These are phyloP conservation scores for Backusella circina DNA, from an alignment of 192 early-diverging fungal species.

Conservation along the genomic window DNA sequence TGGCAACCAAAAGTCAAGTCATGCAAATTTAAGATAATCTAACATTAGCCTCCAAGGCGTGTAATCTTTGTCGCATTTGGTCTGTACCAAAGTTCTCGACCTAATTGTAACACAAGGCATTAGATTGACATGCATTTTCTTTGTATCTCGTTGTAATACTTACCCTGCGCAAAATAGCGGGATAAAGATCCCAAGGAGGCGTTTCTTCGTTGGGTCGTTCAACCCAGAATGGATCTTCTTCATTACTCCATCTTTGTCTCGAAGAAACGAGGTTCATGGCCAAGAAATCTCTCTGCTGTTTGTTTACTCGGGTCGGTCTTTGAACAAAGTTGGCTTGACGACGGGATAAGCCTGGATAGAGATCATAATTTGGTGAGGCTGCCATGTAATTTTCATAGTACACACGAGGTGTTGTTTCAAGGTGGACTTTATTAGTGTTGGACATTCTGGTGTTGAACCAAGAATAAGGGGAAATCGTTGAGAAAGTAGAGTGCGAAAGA, in stretches of 20 bases:
- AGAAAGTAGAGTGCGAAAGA: background rate
- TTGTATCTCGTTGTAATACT: background rate
- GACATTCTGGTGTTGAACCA: constrained; percentile 17
- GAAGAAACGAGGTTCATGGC: constrained; percentile 8
- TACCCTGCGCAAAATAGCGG: constrained; percentile 24
- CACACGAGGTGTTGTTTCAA: constrained; percentile 21
- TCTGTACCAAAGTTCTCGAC: constrained; percentile 30
- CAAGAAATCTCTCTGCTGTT: constrained; percentile 8
- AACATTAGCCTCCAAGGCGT: constrained; percentile 27
- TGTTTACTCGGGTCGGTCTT: background rate
- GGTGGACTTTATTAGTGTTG: constrained; percentile 2
- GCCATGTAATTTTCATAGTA: constrained; percentile 30
- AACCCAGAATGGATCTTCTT: constrained; percentile 7
- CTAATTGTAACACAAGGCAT: constrained; percentile 8
- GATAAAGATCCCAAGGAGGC: constrained; percentile 25
- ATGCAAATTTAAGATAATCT: background rate
- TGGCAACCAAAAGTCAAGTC: background rate
- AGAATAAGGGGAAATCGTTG: constrained; percentile 2
- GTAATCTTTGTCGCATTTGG: constrained; percentile 29
- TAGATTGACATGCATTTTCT: background rate
- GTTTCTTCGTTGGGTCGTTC: background rate
- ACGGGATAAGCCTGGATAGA: constrained; percentile 28
- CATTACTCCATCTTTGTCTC: constrained; percentile 4
- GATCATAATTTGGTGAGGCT: constrained; percentile 21
- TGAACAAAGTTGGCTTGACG: constrained; percentile 24